Percentiles rank a stretch among this genome's conserved stretches.
Evolutionary conservation across 352 stramenopile genomes (phyloP).

Genomic region (Globisporangium iwayamae): DNA sequence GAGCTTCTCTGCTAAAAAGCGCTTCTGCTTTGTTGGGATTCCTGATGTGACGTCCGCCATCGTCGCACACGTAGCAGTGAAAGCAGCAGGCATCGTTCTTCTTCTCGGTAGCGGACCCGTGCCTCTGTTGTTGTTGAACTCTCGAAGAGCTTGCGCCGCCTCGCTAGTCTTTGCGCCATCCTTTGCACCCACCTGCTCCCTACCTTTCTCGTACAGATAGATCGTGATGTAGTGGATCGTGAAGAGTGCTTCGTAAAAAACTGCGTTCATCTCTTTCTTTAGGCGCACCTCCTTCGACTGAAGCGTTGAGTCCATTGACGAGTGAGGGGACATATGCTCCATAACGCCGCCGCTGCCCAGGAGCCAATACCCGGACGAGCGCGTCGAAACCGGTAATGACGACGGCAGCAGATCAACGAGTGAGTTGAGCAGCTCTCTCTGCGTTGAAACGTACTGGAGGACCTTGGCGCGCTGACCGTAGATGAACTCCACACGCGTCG

Average conservation of each 20-base stretch:
- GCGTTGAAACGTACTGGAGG: conserved; percentile 54
- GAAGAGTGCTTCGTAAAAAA: conserved; percentile 65
- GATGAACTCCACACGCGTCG: conserved; percentile 21
- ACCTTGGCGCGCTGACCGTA: conserved; percentile 47
- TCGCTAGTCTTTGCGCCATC: conserved; percentile 12
- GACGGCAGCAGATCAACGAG: conserved; percentile 58
- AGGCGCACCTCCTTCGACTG: conserved; percentile 59
- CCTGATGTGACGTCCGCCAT: conserved; percentile 17
- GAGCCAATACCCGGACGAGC: conserved; percentile 45
- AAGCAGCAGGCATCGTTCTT: conserved; percentile 1
- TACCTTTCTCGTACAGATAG: conserved; percentile 33
- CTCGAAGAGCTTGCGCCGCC: conserved; percentile 5
- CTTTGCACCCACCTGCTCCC: conserved; percentile 20
- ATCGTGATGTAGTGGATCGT: conserved; percentile 62
- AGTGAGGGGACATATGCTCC: conserved; percentile 13
- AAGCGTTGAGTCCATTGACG: conserved; percentile 27
- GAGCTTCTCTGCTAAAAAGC: conserved; percentile 40
- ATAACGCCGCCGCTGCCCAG: conserved; percentile 21
- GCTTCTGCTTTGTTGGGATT: conserved; percentile 30
- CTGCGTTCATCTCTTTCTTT: conserved; percentile 63
- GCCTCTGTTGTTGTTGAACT: conserved; percentile 2
- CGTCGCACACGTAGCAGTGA: not conserved
- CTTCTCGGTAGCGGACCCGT: not conserved
- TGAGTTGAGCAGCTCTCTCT: conserved; percentile 37
- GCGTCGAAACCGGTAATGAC: conserved; percentile 32